Evolutionary conservation across 2,329 filamentous ascomycete genomes (phyloP).

Genomic region (Trichoderma citrinoviride): DNA sequence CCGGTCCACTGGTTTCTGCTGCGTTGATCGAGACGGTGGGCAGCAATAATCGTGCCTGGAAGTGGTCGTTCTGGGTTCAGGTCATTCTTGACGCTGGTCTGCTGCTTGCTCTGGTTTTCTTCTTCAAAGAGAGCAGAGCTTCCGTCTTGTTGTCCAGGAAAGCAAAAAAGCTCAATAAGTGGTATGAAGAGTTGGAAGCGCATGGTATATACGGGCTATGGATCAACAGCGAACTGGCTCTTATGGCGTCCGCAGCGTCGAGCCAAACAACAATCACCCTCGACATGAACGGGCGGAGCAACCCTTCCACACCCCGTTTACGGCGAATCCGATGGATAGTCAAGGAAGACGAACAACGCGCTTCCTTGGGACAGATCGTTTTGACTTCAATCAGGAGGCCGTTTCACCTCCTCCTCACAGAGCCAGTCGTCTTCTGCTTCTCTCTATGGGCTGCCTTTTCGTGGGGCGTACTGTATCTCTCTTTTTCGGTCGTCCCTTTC

Average conservation of each 20-base stretch:
- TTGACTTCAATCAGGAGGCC: constrained; percentile 71
- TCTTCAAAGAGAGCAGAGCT: constrained; percentile 80
- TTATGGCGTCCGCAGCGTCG: constrained; percentile 27
- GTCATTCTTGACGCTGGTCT: constrained; percentile 65
- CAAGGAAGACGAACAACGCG: constrained; percentile 72
- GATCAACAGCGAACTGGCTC: constrained; percentile 28
- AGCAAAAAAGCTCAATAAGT: constrained; percentile 69
- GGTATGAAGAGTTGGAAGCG: constrained; percentile 71
- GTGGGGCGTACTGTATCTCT: constrained; percentile 86
- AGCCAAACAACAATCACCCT: constrained; percentile 24
- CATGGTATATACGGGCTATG: constrained; percentile 56
- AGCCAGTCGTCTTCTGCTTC: constrained; percentile 81
- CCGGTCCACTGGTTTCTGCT: constrained; percentile 70
- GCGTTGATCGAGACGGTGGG: constrained; percentile 63
- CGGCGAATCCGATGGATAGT: constrained; percentile 74
- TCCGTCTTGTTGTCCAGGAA: constrained; percentile 76
- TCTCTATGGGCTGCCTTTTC: constrained; percentile 86
- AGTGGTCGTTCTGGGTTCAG: constrained; percentile 89
- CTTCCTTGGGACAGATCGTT: constrained; percentile 67
- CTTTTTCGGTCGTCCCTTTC: constrained; percentile 75
- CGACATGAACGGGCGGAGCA: constrained; percentile 2
- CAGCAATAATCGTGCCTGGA: constrained; percentile 54
- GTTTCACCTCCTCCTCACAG: constrained; percentile 72
- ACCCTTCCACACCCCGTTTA: constrained; percentile 16
- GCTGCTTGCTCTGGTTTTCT: constrained; percentile 57